Percentiles rank a stretch among this genome's conserved stretches.
Evolutionary conservation across 371 early-diverging fungal species (phyloP).

Genomic region (Mucor piriformis): DNA sequence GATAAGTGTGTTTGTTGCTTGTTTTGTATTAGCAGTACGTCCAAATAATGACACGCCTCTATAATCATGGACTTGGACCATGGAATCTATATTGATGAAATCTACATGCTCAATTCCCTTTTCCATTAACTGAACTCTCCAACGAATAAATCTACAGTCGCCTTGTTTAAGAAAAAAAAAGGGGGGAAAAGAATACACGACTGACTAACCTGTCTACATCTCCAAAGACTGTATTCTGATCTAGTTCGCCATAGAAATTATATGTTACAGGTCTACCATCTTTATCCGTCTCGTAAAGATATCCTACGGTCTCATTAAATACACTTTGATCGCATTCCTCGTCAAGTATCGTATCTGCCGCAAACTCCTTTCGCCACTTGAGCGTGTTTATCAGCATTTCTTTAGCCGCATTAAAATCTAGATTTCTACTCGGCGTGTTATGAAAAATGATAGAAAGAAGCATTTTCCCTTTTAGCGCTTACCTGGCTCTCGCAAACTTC

Average conservation of each 20-base stretch:
- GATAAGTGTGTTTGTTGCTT: slow-evolving; percentile 56
- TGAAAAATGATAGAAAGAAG: too few relatives aligned
- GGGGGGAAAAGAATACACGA: background rate
- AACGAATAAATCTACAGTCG: slow-evolving; percentile 54
- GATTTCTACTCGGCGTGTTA: slow-evolving; percentile 24
- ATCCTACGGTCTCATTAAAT: slow-evolving; percentile 40
- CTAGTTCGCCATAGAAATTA: slow-evolving; percentile 61
- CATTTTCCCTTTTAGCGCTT: too few relatives aligned
- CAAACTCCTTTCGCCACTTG: slow-evolving; percentile 59
- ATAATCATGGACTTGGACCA: slow-evolving; percentile 70
- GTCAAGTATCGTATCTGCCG: slow-evolving; percentile 44
- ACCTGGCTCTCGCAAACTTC: slow-evolving; percentile 64
- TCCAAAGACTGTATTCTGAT: slow-evolving; percentile 60
- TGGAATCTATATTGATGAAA: slow-evolving; percentile 56
- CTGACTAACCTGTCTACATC: slow-evolving; percentile 44
- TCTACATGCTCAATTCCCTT: slow-evolving; percentile 55
- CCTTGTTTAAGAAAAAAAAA: too few relatives aligned
- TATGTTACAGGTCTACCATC: slow-evolving; percentile 63
- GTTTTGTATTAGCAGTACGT: slow-evolving; percentile 53
- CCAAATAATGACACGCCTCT: slow-evolving; percentile 55
- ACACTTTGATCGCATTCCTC: slow-evolving; percentile 32
- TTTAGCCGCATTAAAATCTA: slow-evolving; percentile 41
- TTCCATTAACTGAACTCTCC: slow-evolving; percentile 69
- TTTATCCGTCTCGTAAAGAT: slow-evolving; percentile 50
- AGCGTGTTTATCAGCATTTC: slow-evolving; percentile 56